Evolutionary conservation across 2,329 filamentous ascomycete species (phyloP).

Genomic region (Aspergillus ibericus): DNA sequence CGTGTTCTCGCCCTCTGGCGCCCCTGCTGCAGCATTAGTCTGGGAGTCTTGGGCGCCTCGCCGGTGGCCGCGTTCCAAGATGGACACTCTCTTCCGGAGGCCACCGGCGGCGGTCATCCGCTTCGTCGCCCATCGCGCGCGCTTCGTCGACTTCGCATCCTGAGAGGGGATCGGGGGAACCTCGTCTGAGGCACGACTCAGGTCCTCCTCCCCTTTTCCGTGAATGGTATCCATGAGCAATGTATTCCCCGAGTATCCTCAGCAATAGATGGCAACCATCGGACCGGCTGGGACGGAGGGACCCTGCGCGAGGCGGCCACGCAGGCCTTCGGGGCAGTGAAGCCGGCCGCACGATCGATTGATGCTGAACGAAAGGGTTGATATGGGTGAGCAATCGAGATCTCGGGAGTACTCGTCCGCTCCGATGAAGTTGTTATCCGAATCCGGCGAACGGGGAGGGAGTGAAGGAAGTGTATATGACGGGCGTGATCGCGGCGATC

Average conservation of each 20-base stretch:
- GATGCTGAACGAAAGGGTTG: background rate
- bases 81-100: constrained; percentile 4
- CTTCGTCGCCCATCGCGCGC: constrained; percentile 6
- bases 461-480: background rate
- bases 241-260: background rate
- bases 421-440: background rate
- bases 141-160: constrained; percentile 4
- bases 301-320: constrained; percentile 2
- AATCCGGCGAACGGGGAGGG: background rate
- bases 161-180: background rate
- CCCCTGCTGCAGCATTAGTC: background rate
- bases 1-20: background rate
- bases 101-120: constrained; percentile 1
- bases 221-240: background rate
- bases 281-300: background rate
- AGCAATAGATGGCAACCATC: background rate
- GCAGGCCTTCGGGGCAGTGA: background rate
- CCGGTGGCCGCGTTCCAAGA: background rate
- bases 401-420: background rate
- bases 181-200: background rate
- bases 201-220: constrained; percentile 1
- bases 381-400: background rate
- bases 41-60: background rate
- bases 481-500: background rate
- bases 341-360: background rate